Base-by-base conservation (phyloP, 306 rosid species). In the Gillenia trifoliata region DNA sequence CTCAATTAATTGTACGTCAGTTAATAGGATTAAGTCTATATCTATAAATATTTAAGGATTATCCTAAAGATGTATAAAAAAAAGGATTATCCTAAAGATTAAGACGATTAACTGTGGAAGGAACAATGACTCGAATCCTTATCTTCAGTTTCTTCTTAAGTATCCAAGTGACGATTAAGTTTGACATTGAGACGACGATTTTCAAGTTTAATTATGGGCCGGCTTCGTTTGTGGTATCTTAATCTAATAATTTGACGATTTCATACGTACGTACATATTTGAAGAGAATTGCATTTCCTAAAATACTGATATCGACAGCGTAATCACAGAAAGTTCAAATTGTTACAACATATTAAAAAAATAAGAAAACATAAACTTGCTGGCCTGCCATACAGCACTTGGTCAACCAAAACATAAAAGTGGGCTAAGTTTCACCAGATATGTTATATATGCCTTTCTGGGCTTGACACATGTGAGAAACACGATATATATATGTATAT, bases 81-180 rank as follows among this genome's bases (percentile, higher is more conserved):
- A 38, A 38, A 38, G 41, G 41, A 38, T 38, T 38, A 38, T 38
- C 41, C 41, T 8, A 11, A 38, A 38, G 41, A 38, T 38, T 38
- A 38, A 1, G 41, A 38, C 9, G 41, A 8, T 38, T 38, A n/a
- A 16, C 23, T 20, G 25, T 2, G 15, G 60, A 54, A 54, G 60
- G 41, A 64, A 64, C 68, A 34, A n/a, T 11, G n/a, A 49, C 64
- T 54, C 50, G 26, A 47, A 64, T 65, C 64, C 62, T 50, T 64
- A 75, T 65, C 70, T 64, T 11, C 13, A 49, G 55, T 49, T 17
- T 50, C 8, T 50, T n/a, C 56, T 50, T 19, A 49, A 49, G 17
- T 49, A 23, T 4, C 12, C 25, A 15, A 49, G 36, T 52, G 64
- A 26, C 40, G 26, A 45, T 52, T 17, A 20, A 61, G 70, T 28